These are phyloP conservation scores for Echinochloa phyllopogon DNA, from an alignment of 176 grass and related monocot species.

Conservation along the genomic window DNA sequence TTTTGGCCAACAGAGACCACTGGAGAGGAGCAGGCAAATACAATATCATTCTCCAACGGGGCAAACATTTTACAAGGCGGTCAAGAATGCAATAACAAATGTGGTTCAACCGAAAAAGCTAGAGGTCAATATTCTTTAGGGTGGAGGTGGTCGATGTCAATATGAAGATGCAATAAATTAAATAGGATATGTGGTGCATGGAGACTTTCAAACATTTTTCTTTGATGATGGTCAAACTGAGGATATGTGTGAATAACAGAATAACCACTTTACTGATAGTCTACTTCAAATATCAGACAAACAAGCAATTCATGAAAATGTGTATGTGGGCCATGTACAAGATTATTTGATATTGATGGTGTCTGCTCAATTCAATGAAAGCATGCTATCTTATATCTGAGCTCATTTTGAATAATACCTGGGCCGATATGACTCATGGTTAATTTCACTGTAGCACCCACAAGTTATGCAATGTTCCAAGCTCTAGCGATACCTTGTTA, in stretches of 20 bases:
- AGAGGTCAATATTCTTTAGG: not conserved
- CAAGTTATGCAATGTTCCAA: too few species aligned
- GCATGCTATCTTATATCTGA: not conserved
- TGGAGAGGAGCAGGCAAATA: conserved; percentile 64
- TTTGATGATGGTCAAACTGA: too few species aligned
- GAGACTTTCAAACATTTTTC: too few species aligned
- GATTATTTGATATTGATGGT: not conserved
- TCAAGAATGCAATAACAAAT: conserved; percentile 33
- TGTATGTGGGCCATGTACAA: not conserved
- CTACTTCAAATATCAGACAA: conserved; percentile 14
- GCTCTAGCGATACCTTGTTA: not conserved
- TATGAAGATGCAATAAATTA: not conserved
- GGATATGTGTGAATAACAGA: too few species aligned
- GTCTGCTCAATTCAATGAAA: not conserved
- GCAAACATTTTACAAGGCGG: conserved; percentile 45
- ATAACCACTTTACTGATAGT: not conserved
- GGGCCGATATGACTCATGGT: not conserved
- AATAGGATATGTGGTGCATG: not conserved
- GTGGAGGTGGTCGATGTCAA: not conserved
- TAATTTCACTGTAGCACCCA: not conserved
- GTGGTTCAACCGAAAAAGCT: not conserved
- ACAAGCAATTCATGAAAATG: too few species aligned
- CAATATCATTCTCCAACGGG: conserved; percentile 53
- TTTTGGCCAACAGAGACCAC: conserved; percentile 72
- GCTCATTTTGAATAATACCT: not conserved